phyloP scores from a whole-genome alignment of 805 yeast species.

The Pichia ethanolica region DNA sequence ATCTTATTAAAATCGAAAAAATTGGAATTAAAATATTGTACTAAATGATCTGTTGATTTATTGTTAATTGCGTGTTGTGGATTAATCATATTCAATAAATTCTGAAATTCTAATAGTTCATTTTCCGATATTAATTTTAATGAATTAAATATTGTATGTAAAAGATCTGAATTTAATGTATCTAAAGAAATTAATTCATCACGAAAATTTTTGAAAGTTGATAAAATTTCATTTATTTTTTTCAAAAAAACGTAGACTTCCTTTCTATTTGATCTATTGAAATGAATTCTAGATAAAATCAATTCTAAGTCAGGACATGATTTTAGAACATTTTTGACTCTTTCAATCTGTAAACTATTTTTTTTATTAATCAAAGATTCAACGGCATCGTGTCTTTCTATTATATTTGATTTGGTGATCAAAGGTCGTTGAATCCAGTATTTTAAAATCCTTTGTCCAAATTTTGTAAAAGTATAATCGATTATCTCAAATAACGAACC shows the following conservation, averaged over 20 bases:
- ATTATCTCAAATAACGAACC: constrained; percentile 79
- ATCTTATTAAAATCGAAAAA: constrained; percentile 33
- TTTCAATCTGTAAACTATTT: constrained; percentile 30
- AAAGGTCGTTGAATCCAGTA: constrained; percentile 77
- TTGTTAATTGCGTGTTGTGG: constrained; percentile 45
- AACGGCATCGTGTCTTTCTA: constrained; percentile 57
- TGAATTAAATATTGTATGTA: constrained; percentile 6
- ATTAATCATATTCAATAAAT: constrained; percentile 39
- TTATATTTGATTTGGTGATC: constrained; percentile 43
- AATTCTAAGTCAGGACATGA: constrained; percentile 49
- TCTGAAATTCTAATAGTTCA: constrained; percentile 1
- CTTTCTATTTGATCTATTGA: constrained; percentile 48
- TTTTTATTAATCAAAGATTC: constrained; percentile 37
- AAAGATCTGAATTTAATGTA: constrained; percentile 13
- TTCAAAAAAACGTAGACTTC: constrained; percentile 52
- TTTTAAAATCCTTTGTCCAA: constrained; percentile 61
- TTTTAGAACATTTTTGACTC: constrained; percentile 21
- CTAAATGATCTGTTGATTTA: constrained; percentile 29
- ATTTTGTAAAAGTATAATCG: constrained; percentile 71
- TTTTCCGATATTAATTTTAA: background rate
- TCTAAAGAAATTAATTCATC: constrained; percentile 14
- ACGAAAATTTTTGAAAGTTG: constrained; percentile 19
- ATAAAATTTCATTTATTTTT: constrained; percentile 34
- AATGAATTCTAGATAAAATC: constrained; percentile 50
- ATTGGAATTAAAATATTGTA: constrained; percentile 34